phyloP scores from a whole-genome alignment of 176 grass and related monocot genomes.

The Carex pumila region DNA sequence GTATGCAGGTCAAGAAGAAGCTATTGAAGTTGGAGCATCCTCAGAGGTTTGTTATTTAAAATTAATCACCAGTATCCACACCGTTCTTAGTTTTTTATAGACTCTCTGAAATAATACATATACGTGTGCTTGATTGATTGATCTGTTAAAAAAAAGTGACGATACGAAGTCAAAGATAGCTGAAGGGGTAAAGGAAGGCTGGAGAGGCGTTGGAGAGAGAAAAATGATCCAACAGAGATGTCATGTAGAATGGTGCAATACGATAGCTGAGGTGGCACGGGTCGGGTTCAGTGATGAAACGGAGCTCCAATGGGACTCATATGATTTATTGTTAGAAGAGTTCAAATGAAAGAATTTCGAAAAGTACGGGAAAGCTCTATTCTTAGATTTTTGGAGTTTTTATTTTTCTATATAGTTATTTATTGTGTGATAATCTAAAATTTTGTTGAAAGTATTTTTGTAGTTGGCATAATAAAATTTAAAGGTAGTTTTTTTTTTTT shows the following conservation, averaged over 20 bases:
- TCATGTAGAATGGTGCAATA: constrained; percentile 65
- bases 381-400: too few species aligned
- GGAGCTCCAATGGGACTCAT: constrained; percentile 68
- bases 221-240: constrained; percentile 63
- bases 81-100: background rate
- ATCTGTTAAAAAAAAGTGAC: constrained; percentile 37
- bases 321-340: constrained; percentile 60
- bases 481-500: too few species aligned
- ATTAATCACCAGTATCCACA: background rate
- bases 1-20: constrained; percentile 85
- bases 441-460: too few species aligned
- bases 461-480: too few species aligned
- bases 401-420: too few species aligned
- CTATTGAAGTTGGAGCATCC: constrained; percentile 40
- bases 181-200: constrained; percentile 50
- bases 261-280: constrained; percentile 64
- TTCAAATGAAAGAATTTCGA: background rate
- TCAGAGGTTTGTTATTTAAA: background rate
- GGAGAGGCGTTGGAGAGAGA: constrained; percentile 44
- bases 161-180: constrained; percentile 76
- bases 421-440: too few species aligned
- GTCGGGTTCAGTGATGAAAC: constrained; percentile 57
- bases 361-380: too few species aligned
- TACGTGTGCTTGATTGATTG: constrained; percentile 17
- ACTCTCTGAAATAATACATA: background rate